Evolutionary conservation across 1,139 yeast species (phyloP).

Genomic region (Nadsonia commutata): DNA sequence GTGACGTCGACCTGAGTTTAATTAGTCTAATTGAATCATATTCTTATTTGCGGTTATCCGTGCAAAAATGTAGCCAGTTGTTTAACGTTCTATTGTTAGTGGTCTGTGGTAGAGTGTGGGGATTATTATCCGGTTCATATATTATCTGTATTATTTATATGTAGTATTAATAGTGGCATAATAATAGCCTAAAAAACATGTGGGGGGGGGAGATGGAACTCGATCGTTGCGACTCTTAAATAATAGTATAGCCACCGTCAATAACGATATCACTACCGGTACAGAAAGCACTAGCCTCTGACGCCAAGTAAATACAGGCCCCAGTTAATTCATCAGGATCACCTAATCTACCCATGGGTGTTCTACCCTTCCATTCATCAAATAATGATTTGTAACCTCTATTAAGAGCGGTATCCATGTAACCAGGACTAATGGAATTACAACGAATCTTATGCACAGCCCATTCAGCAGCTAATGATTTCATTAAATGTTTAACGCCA

Average conservation of each 20-base stretch:
- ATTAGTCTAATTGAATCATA: too few relatives aligned
- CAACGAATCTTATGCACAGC: conserved; percentile 38
- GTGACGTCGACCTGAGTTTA: too few relatives aligned
- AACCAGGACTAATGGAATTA: conserved; percentile 44
- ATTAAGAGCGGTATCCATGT: conserved; percentile 42
- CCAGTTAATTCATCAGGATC: conserved; percentile 55
- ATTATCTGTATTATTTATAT: too few relatives aligned
- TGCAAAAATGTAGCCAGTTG: too few relatives aligned
- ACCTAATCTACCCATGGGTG: conserved; percentile 57
- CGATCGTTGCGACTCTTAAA: too few relatives aligned
- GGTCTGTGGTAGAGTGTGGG: too few relatives aligned
- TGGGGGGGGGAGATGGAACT: too few relatives aligned
- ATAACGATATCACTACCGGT: conserved; percentile 54
- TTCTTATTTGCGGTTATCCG: too few relatives aligned
- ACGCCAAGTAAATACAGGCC: conserved; percentile 51
- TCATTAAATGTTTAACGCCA: conserved; percentile 41
- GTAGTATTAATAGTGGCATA: too few relatives aligned
- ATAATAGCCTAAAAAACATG: too few relatives aligned
- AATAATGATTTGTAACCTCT: conserved; percentile 34
- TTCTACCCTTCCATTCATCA: conserved; percentile 42
- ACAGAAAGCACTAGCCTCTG: conserved; percentile 47
- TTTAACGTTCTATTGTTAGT: too few relatives aligned
- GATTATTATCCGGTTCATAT: too few relatives aligned
- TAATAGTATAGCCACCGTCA: conserved; percentile 49
- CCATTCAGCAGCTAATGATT: conserved; percentile 46